Evolutionary conservation across 2,329 filamentous ascomycete species (phyloP), one percentile per base, ranked within the genome.

Genomic region (Colletotrichum sp.): DNA sequence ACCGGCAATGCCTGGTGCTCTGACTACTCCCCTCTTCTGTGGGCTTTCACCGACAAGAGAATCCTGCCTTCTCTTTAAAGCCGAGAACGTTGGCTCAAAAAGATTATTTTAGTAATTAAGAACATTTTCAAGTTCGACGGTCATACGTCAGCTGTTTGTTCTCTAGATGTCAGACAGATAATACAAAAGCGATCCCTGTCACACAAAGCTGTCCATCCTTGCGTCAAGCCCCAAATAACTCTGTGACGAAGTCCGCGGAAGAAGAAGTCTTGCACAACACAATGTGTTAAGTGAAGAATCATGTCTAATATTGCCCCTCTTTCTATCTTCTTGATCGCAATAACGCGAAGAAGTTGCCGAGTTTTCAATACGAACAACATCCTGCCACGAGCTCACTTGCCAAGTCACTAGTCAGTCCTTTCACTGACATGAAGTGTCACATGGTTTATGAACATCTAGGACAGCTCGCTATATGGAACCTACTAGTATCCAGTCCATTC

Each of bases 111-210:
- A 64, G 38, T 64, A 28, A 64, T 65, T 57, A 3, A 2, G 30
- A 2, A 48, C 7, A 26, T 2, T 6, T 38, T 26, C 15, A 30
- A 26, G 79, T 63, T 67, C 30, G 52, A 77, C 48, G 8, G 79
- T 79, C 65, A 76, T 76, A 38, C 80, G 79, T 32, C 75, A 66
- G 21, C 69, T 81, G 6, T 78, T 80, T 52, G 21, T 52, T 52
- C n/a, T 52, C 43, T 52, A 52, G 43, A 52, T 52, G n/a, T 52
- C 2, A 52, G 43, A 52, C n/a, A 21, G n/a, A 52, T 52, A 52
- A 52, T 52, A 52, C n/a, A 52, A 21, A 52, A 52, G n/a, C 43
- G 12, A 52, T 52, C 43, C 12, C n/a, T 52, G 43, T 52, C 43
- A 52, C n/a, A 52, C 1, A 7, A 52, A 21, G 43, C 43, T 13